phyloP scores from a whole-genome alignment of 1,284 basidiomycete genomes.

The Dichomitus squalens region DNA sequence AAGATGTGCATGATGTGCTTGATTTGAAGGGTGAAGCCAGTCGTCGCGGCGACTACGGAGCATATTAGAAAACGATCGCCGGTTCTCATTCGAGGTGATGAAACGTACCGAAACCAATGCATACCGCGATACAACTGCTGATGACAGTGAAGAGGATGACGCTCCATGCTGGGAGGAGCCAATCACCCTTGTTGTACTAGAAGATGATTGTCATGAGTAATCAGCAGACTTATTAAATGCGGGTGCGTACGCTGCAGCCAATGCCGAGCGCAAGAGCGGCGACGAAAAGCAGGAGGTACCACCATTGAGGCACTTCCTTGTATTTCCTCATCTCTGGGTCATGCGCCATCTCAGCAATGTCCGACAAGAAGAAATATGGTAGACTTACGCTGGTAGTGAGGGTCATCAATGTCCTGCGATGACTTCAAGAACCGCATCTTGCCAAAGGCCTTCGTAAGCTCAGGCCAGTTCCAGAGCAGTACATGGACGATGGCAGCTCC shows the following conservation, averaged over 20 bases:
- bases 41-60: constrained; percentile 50
- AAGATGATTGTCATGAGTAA: background rate
- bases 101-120: constrained; percentile 50
- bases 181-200: constrained; percentile 45
- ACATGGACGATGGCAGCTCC: constrained; percentile 52
- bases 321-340: constrained; percentile 48
- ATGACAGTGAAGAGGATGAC: constrained; percentile 50
- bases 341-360: constrained; percentile 28
- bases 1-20: constrained; percentile 62
- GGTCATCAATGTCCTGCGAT: constrained; percentile 47
- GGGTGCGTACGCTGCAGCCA: constrained; percentile 44
- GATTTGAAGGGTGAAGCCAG: constrained; percentile 50
- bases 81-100: background rate
- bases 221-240: background rate
- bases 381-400: constrained; percentile 44
- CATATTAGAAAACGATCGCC: background rate
- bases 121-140: constrained; percentile 48
- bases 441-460: constrained; percentile 45
- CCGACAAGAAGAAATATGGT: background rate
- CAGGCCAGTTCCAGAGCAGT: constrained; percentile 54
- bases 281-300: constrained; percentile 48
- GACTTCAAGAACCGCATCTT: constrained; percentile 42
- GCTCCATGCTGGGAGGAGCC: constrained; percentile 58
- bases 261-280: constrained; percentile 55
- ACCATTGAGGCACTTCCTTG: constrained; percentile 56